Evolutionary conservation across 495 filamentous ascomycete genomes (phyloP), one percentile per base, ranked within the genome.

Genomic region (Penicillium cataractarum): DNA sequence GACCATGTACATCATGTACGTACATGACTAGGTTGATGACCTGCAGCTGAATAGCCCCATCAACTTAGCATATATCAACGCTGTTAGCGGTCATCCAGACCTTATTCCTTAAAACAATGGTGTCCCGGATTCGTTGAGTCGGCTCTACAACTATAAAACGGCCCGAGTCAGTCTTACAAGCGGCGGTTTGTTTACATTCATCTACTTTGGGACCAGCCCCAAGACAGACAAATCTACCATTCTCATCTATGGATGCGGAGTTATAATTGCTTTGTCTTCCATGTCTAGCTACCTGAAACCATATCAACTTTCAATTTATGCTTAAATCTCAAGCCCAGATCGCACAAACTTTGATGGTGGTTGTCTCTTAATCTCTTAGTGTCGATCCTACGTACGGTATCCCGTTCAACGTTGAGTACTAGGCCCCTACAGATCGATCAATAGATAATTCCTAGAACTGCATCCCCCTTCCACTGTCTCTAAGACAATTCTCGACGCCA

Each of bases 261-360:
- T 19, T n/a, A 46, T 33, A 57, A 57, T 57, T 57, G 55, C 55
- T 32, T 57, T 57, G 39, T 57, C 29, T 19, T 24, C 35, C 17
- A 27, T 29, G n/a, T 40, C 26, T n/a, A n/a, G 32, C 19, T 9
- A 17, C 27, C 55, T 39, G 42, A 22, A 31, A 17, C 55, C 42
- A 31, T 29, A 26, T 40, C 8, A 5, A n/a, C 21, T 24, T 24
- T 17, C 6, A 17, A 27, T 31, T 49, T 24, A 42, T 32, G 56
- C 27, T 58, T 49, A 35, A 35, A 59, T 24, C 27, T 27, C 6
- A 17, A 22, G 6, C 4, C 5, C n/a, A 21, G 10, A 22, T 24
- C 17, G 15, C 50, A 33, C n/a, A 7, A 19, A 31, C 26, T 26
- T 21, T 21, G 51, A 22, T 21, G 7, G 21, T 54, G 51, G 32